These are phyloP conservation scores for Simplicillium aogashimaense DNA, from an alignment of 2,329 filamentous ascomycete genomes.

Conservation along the genomic window DNA sequence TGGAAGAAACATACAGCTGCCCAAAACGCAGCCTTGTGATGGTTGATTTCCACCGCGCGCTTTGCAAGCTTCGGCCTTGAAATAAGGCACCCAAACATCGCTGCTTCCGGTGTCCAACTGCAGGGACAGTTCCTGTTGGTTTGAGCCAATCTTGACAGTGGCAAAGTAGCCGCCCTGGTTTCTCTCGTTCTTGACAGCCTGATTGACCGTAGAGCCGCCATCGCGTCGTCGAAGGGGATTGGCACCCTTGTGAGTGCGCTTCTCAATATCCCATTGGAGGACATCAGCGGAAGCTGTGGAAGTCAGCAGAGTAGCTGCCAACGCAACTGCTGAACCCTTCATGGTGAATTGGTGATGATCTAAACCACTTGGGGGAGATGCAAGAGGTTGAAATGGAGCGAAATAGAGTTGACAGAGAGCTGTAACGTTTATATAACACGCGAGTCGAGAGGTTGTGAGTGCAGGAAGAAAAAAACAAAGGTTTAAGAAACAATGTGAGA, in stretches of 20 bases:
- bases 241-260: conserved; percentile 15
- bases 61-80: conserved; percentile 27
- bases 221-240: neutral
- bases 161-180: conserved; percentile 43
- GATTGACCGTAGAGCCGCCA: conserved; percentile 29
- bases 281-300: conserved; percentile 18
- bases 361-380: neutral
- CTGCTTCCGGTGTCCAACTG: conserved; percentile 58
- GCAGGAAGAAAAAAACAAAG: no score
- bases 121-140: conserved; percentile 43
- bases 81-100: conserved; percentile 50
- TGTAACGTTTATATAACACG: neutral
- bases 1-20: conserved; percentile 27
- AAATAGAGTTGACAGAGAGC: neutral
- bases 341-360: neutral
- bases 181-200: conserved; percentile 33
- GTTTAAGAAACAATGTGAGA: no score
- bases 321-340: conserved; percentile 3
- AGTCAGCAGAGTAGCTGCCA: conserved; percentile 6
- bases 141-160: conserved; percentile 46
- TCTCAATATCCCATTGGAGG: conserved; percentile 38
- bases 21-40: conserved; percentile 26
- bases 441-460: no score
- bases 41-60: conserved; percentile 6
- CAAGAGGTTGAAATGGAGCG: neutral